These are phyloP conservation scores for Lycium ferocissimum DNA, from an alignment of 257 asterid species.

Conservation along the genomic window DNA sequence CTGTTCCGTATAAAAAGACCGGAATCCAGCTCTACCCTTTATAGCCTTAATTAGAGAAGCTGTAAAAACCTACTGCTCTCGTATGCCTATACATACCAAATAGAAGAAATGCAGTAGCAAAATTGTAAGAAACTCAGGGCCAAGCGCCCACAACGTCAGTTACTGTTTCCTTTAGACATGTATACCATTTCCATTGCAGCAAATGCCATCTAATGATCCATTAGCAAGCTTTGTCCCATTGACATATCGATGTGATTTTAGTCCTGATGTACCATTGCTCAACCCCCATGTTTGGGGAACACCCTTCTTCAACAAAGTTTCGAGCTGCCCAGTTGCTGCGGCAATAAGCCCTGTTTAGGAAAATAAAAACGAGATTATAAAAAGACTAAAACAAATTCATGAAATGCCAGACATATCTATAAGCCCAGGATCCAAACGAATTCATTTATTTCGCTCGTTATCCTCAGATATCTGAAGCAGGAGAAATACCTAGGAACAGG, in stretches of 20 bases:
- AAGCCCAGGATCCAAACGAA: not conserved
- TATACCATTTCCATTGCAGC: slow-evolving; percentile 43
- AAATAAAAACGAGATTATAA: not conserved
- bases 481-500: slow-evolving; percentile 48
- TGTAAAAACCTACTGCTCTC: slow-evolving; percentile 33
- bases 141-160: not conserved
- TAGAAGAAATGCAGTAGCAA: slow-evolving; percentile 8
- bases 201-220: slow-evolving; percentile 43
- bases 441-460: not conserved
- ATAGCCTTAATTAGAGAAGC: slow-evolving; percentile 32
- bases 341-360: slow-evolving; percentile 49
- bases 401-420: not conserved
- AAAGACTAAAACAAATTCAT: not conserved
- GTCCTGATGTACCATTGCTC: slow-evolving; percentile 38
- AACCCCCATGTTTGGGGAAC: slow-evolving; percentile 20
- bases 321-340: slow-evolving; percentile 52
- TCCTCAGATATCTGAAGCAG: not conserved
- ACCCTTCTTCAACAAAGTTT: slow-evolving; percentile 39
- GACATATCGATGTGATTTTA: slow-evolving; percentile 36
- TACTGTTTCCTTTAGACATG: slow-evolving; percentile 36
- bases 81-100: slow-evolving; percentile 27
- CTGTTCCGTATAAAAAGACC: slow-evolving; percentile 45
- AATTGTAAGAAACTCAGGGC: not conserved
- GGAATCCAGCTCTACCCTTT: slow-evolving; percentile 41
- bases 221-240: slow-evolving; percentile 42